A percentile compares a stretch with the other conserved stretches of the same genome.
Conservation (phyloP, 495 filamentous ascomycete species). For the Xylaria bambusicola region DNA sequence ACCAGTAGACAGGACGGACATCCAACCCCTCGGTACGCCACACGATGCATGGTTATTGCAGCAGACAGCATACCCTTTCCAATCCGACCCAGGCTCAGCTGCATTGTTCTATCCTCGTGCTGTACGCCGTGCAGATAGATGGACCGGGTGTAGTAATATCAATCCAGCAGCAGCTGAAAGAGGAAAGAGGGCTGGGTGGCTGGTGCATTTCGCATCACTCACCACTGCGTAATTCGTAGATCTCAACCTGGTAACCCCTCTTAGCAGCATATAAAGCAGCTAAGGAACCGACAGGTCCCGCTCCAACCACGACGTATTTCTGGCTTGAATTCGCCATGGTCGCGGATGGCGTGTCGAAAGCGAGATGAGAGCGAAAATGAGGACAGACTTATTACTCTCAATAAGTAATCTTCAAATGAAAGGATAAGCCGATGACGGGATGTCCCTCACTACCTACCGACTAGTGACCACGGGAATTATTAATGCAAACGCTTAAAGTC, state of each 20-base stretch:
- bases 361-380: too few relatives aligned
- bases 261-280: slow-evolving; percentile 90
- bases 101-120: too few relatives aligned
- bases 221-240: slow-evolving; percentile 95
- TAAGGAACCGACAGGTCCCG: slow-evolving; percentile 89
- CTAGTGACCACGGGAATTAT: not conserved
- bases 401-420: too few relatives aligned
- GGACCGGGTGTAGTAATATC: too few relatives aligned
- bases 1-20: too few relatives aligned
- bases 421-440: too few relatives aligned
- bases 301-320: slow-evolving; percentile 83
- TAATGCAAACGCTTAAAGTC: slow-evolving; percentile 7
- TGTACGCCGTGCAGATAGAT: too few relatives aligned
- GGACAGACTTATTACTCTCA: too few relatives aligned
- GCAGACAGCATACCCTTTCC: too few relatives aligned
- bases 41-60: too few relatives aligned
- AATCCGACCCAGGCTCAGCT: too few relatives aligned
- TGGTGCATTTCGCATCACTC: slow-evolving; percentile 35
- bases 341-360: not conserved
- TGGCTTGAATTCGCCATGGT: slow-evolving; percentile 39
- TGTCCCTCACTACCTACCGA: not conserved
- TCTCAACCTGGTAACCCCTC: slow-evolving; percentile 82
- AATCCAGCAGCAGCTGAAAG: not conserved
- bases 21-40: too few relatives aligned
- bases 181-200: not conserved